These are phyloP conservation scores for Anthracocystis walkeri DNA, from an alignment of 1,284 basidiomycete species.

Conservation along the genomic window DNA sequence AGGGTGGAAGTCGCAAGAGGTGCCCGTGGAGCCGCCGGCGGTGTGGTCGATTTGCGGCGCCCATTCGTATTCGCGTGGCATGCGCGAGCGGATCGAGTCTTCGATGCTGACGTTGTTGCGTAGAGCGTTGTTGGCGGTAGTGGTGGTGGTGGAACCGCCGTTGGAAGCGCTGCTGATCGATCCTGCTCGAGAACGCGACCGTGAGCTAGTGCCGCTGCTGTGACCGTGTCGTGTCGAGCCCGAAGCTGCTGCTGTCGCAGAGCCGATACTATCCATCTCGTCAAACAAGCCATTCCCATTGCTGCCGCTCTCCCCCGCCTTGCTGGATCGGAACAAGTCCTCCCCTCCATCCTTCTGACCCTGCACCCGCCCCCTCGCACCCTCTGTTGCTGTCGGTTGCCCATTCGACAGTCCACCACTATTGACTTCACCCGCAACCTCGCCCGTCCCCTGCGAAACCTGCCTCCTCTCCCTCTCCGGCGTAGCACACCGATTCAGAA, in stretches of 20 bases:
- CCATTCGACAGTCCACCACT: background rate
- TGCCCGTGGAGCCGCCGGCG: conserved; percentile 6
- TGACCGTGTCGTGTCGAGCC: conserved; percentile 10
- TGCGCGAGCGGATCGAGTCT: conserved; percentile 37
- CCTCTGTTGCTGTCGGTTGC: background rate
- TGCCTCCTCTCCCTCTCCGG: conserved; percentile 18
- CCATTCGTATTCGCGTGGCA: conserved; percentile 62
- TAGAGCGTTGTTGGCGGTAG: background rate
- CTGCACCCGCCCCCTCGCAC: conserved; percentile 15
- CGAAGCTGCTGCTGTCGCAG: background rate
- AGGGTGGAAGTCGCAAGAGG: conserved; percentile 60
- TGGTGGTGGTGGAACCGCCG: background rate
- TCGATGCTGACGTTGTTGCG: conserved; percentile 14
- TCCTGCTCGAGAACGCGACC: conserved; percentile 37
- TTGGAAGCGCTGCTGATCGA: conserved; percentile 28
- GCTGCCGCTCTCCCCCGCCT: conserved; percentile 8
- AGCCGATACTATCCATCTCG: background rate
- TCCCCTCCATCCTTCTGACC: conserved; percentile 6
- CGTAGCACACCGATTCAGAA: conserved; percentile 56
- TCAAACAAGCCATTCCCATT: conserved; percentile 6
- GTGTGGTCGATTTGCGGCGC: conserved; percentile 36
- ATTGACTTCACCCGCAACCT: background rate
- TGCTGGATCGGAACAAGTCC: conserved; percentile 26
- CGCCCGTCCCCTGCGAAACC: background rate
- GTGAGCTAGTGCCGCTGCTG: conserved; percentile 32